Evolutionary conservation across 208 protist species (phyloP).

Genomic region (Phytomonas sp.): DNA sequence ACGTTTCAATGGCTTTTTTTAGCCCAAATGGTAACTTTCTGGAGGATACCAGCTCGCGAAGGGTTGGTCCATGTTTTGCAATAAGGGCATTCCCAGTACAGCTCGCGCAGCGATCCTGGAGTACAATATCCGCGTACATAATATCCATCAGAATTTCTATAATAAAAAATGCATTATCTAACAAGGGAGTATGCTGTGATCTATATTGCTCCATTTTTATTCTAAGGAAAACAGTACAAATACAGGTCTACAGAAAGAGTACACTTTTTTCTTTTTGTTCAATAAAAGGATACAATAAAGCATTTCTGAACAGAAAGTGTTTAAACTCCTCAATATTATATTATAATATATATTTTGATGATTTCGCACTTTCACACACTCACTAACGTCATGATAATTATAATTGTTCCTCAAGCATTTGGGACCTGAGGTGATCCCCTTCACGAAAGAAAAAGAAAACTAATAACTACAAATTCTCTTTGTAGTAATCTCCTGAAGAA

Average conservation of each 20-base stretch:
- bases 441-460: neutral
- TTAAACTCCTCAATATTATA: neutral
- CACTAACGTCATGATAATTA: neutral
- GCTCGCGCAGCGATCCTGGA: constrained; percentile 29
- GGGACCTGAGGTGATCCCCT: neutral
- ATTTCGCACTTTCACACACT: neutral
- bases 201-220: neutral
- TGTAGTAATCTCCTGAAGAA: neutral
- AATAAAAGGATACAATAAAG: neutral
- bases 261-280: neutral
- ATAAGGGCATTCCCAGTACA: constrained; percentile 34
- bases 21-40: constrained; percentile 19
- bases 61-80: constrained; percentile 19
- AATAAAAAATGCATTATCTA: constrained; percentile 6
- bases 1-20: constrained; percentile 36
- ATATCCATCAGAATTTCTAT: constrained; percentile 53
- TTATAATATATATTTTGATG: neutral
- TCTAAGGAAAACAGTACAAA: neutral
- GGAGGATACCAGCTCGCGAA: constrained; percentile 21
- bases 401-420: neutral
- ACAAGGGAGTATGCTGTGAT: neutral
- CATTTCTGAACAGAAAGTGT: neutral
- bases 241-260: neutral
- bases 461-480: neutral
- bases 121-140: constrained; percentile 53